Evolutionary conservation across 2,329 filamentous ascomycete genomes (phyloP), one percentile per base, ranked within the genome.

Genomic region (Cladobotryum protrusum): DNA sequence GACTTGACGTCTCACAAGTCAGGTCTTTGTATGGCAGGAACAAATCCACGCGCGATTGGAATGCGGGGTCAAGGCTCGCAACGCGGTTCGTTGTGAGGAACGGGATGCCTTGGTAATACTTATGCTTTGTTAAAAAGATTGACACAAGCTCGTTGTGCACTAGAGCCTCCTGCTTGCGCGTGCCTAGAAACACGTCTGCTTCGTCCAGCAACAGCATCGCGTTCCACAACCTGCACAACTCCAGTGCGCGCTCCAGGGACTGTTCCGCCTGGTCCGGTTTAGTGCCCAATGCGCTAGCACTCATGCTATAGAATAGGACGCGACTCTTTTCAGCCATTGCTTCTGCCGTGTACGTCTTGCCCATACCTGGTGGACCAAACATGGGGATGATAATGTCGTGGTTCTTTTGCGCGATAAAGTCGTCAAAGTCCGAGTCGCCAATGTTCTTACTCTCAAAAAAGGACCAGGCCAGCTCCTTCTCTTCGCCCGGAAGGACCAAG

Each of bases 191-290:
- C 1, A 74, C 66, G 40, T 73, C 71, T 0, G 67, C 67, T 48
- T 74, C 71, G 42, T 73, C 71, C 1, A 73, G 57, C 0, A 76
- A 62, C 2, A 75, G 61, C 54, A 75, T 67, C 2, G 67, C 69
- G 45, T 69, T 64, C 71, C 72, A 74, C 34, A 71, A 56, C 5
- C 85, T 79, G 43, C 72, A 66, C 3, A 72, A 64, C 8, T 60
- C 60, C 1, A 70, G 58, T 0, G 69, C 65, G 15, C 63, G 63
- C 4, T 63, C 60, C 0, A 69, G 61, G 2, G 55, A 54, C 8
- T 54, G 47, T 54, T 74, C 68, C 14, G 72, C 66, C 1, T 61
- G 58, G 3, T 60, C 51, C 0, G n/a, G n/a, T n/a, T n/a, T n/a
- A n/a, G n/a, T n/a, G n/a, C n/a, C n/a, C n/a, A n/a, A n/a, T n/a